Evolutionary conservation across 768 basidiomycete species (phyloP), one percentile per base, ranked within the genome.

Genomic region (Trametes cinnabarina): DNA sequence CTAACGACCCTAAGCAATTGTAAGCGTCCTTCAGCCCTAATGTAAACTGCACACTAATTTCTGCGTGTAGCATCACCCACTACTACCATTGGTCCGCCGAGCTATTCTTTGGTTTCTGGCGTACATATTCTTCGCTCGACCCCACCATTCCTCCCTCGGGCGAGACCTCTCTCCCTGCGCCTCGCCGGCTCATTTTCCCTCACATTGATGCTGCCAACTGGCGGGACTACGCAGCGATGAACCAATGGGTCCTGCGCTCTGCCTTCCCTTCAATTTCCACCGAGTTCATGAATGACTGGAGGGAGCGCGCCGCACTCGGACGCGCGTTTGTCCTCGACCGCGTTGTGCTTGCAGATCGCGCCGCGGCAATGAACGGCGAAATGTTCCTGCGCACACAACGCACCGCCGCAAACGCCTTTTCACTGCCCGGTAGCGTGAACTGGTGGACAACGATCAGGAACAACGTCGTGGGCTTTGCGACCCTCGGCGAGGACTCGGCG

Each of bases 41-140:
- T 1, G n/a, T 22, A 22, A n/a, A 19, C 46, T 57, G 37, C n/a
- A 52, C 23, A 54, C 42, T 57, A 34, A 42, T 51, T 49, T n/a
- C n/a, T n/a, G n/a, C n/a, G n/a, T n/a, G n/a, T 22, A 92, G 90
- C 73, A 81, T 96, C 55, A 90, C 88, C 1, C 94, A 96, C 72
- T 96, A 95, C 69, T 96, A 94, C 69, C 94, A 98, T 67, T 94
- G 90, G 84, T 84, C 88, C 30, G 94, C 94, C 4, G 94, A 98
- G 68, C 82, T 94, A 19, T 88, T 90, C 75, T 92, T 92, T 62
- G 94, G 94, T 39, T 83, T 95, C 64, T 96, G 94, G 94, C 82
- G 92, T 8, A 86, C 93, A 0, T 96, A 95, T 70, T 82, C 92
- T 32, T 85, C 90, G 2, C 76, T 96, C 11, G 92, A 94, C 69